Percentiles rank a stretch among this genome's conserved stretches.
phyloP scores from a whole-genome alignment of 2,329 filamentous ascomycete genomes.

The Sporothrix euskadiensis region DNA sequence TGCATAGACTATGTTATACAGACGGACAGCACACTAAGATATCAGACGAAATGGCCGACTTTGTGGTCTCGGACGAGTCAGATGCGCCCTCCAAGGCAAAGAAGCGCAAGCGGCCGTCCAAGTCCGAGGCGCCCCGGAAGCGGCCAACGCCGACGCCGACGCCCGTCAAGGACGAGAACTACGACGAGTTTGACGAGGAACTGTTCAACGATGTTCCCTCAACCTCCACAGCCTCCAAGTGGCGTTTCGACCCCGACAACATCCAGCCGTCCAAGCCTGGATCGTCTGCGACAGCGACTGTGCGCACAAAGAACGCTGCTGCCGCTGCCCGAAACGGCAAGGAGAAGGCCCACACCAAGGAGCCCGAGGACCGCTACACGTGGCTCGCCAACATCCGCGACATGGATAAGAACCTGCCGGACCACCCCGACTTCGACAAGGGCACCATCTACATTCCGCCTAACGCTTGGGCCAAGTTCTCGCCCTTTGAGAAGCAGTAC shows the following conservation, averaged over 20 bases:
- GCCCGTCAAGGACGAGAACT: slow-evolving; percentile 38
- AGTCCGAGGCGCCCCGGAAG: slow-evolving; percentile 60
- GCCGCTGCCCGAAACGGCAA: slow-evolving; percentile 44
- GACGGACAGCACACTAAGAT: neutral
- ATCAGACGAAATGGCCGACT: slow-evolving; percentile 75
- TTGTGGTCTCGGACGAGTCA: slow-evolving; percentile 83
- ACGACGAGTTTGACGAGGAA: slow-evolving; percentile 55
- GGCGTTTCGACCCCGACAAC: slow-evolving; percentile 64
- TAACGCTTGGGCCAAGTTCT: slow-evolving; percentile 76
- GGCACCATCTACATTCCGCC: slow-evolving; percentile 89
- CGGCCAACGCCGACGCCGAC: slow-evolving; percentile 56
- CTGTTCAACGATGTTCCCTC: slow-evolving; percentile 58
- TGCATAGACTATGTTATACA: too few relatives aligned
- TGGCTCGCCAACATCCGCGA: slow-evolving; percentile 88
- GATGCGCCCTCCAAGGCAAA: slow-evolving; percentile 65
- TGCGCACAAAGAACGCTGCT: slow-evolving; percentile 35
- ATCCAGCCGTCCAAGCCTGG: slow-evolving; percentile 40
- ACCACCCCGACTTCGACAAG: slow-evolving; percentile 86
- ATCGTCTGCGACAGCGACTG: slow-evolving; percentile 22
- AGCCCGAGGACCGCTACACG: slow-evolving; percentile 81
- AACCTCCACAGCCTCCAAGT: slow-evolving; percentile 76
- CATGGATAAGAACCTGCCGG: slow-evolving; percentile 75
- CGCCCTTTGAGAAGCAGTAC: slow-evolving; percentile 95
- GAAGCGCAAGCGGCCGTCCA: slow-evolving; percentile 72
- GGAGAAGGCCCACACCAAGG: slow-evolving; percentile 73